Evolutionary conservation across 2,329 filamentous ascomycete species (phyloP).

Genomic region (Trichoderma lentiforme): DNA sequence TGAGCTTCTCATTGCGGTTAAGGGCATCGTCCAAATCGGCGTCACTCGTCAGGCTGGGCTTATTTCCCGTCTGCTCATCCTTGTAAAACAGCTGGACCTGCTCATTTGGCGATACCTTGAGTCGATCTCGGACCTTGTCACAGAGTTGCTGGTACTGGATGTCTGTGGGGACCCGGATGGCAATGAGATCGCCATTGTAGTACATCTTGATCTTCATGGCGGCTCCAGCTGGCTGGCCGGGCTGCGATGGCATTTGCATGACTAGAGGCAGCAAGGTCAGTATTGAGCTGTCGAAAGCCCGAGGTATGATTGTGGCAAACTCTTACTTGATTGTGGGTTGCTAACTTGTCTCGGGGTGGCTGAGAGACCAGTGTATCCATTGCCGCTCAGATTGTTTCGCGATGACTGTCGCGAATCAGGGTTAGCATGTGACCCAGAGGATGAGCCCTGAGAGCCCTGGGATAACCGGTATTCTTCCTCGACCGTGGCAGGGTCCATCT

Average conservation of each 20-base stretch:
- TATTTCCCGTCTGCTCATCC: constrained; percentile 75
- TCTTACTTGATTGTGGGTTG: constrained; percentile 40
- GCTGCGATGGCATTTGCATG: constrained; percentile 29
- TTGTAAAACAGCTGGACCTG: constrained; percentile 79
- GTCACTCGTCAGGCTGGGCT: constrained; percentile 72
- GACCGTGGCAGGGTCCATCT: constrained; percentile 73
- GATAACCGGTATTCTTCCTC: constrained; percentile 78
- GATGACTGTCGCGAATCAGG: constrained; percentile 64
- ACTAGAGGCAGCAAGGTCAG: background rate
- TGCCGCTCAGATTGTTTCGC: constrained; percentile 59
- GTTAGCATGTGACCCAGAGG: constrained; percentile 58
- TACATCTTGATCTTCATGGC: constrained; percentile 90
- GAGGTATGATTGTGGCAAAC: background rate
- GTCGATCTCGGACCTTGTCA: constrained; percentile 78
- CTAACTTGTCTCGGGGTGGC: constrained; percentile 44
- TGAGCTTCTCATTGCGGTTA: constrained; percentile 80
- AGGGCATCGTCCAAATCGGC: constrained; percentile 78
- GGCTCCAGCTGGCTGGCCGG: constrained; percentile 9
- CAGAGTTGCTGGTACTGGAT: constrained; percentile 75
- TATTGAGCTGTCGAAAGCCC: background rate
- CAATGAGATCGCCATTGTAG: constrained; percentile 87
- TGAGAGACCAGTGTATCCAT: constrained; percentile 51
- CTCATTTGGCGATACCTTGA: constrained; percentile 68
- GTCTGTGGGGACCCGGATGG: constrained; percentile 81
- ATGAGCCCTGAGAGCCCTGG: constrained; percentile 64